These are phyloP conservation scores for Athelia sp. DNA, from an alignment of 1,284 basidiomycete species.

Conservation along the genomic window DNA sequence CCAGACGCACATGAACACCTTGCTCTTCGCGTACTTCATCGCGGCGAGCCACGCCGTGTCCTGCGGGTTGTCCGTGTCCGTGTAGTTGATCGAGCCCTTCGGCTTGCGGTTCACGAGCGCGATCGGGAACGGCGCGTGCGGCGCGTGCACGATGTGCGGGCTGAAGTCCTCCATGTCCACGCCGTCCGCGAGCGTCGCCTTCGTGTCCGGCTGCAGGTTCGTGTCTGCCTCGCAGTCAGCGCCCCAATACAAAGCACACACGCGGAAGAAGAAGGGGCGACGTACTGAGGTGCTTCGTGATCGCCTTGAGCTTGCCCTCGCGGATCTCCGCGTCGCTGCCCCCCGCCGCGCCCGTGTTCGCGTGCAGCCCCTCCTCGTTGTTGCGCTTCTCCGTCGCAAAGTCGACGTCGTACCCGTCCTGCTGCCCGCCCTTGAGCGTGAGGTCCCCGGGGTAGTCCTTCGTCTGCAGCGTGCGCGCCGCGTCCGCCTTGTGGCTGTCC, in stretches of 20 bases:
- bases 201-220: not conserved
- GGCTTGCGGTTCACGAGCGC: not conserved
- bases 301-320: not conserved
- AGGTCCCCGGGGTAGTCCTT: not conserved
- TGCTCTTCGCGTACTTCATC: not conserved
- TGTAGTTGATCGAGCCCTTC: not conserved
- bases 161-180: constrained; percentile 1
- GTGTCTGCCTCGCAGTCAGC: not conserved
- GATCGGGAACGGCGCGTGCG: not conserved
- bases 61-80: not conserved
- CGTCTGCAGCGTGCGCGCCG: not conserved
- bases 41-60: not conserved
- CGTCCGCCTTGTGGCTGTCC: not conserved
- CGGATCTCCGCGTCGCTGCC: not conserved
- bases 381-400: not conserved
- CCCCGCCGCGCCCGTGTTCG: not conserved
- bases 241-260: not conserved
- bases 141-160: not conserved
- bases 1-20: not conserved
- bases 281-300: not conserved
- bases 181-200: not conserved
- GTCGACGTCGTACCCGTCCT: too few relatives aligned
- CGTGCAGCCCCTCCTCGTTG: not conserved
- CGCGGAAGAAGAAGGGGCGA: not conserved
- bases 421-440: too few relatives aligned